A percentile compares a stretch with the other conserved stretches of the same genome.
phyloP scores from a whole-genome alignment of 2,329 filamentous ascomycete species.

The Venturia nashicola region DNA sequence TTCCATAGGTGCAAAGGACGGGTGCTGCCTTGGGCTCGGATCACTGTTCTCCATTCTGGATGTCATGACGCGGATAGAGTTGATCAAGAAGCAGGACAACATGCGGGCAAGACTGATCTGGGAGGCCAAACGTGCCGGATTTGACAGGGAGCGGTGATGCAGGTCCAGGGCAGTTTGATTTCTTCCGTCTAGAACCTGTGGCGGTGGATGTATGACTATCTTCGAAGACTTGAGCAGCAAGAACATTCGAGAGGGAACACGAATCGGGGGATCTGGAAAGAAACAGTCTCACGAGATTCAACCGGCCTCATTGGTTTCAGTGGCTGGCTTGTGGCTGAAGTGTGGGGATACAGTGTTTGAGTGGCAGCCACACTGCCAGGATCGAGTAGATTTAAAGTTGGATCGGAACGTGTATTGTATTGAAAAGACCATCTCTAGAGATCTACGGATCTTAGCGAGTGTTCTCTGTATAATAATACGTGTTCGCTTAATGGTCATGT shows the following conservation, averaged over 20 bases:
- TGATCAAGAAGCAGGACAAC: background rate
- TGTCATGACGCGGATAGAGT: background rate
- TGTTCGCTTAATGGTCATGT: too few relatives aligned
- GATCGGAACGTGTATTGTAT: too few relatives aligned
- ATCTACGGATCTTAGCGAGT: too few relatives aligned
- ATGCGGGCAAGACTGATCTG: background rate
- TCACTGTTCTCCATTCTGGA: background rate
- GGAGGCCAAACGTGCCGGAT: background rate
- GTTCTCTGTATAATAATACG: too few relatives aligned
- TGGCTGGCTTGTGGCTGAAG: background rate
- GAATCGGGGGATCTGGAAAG: background rate
- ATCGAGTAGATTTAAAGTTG: too few relatives aligned
- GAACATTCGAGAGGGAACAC: background rate
- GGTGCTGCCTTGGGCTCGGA: background rate
- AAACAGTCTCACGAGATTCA: background rate
- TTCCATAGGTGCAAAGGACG: background rate
- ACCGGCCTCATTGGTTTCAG: background rate
- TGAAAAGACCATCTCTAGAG: too few relatives aligned
- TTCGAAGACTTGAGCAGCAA: background rate
- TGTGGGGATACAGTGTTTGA: background rate
- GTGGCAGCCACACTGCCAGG: background rate
- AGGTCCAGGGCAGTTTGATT: background rate
- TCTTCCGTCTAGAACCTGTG: background rate
- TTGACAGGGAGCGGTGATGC: background rate
- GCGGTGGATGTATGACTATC: background rate